Percentiles rank a stretch among this genome's conserved stretches.
Evolutionary conservation across 2,329 filamentous ascomycete species (phyloP).

Genomic region (Botrytis squamosa): DNA sequence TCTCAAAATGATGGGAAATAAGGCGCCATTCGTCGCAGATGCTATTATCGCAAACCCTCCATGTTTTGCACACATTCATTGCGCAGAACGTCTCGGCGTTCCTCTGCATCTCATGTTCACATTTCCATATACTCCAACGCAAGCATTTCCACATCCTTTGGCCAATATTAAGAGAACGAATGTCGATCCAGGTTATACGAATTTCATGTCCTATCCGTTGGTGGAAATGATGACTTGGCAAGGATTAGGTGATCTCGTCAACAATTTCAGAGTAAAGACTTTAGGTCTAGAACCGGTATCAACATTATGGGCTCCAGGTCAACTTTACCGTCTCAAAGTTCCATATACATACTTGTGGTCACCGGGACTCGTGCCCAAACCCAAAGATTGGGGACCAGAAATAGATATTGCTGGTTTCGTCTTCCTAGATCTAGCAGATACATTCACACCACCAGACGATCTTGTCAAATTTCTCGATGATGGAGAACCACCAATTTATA

Average conservation of each 20-base stretch:
- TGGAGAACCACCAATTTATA: constrained; percentile 65
- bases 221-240: constrained; percentile 92
- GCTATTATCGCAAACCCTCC: constrained; percentile 86
- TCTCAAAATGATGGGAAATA: constrained; percentile 62
- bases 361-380: constrained; percentile 64
- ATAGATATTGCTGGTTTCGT: constrained; percentile 78
- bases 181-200: constrained; percentile 69
- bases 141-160: constrained; percentile 69
- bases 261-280: constrained; percentile 68
- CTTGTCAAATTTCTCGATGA: constrained; percentile 55
- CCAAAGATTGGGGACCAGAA: constrained; percentile 64
- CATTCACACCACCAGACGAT: constrained; percentile 56
- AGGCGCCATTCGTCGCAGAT: constrained; percentile 64
- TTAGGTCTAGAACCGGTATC: constrained; percentile 71
- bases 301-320: constrained; percentile 73
- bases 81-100: constrained; percentile 74
- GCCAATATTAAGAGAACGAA: constrained; percentile 73
- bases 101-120: constrained; percentile 88
- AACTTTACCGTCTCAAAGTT: constrained; percentile 70
- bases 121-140: constrained; percentile 74
- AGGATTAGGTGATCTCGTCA: constrained; percentile 77
- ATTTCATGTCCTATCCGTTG: constrained; percentile 77
- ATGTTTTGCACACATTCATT: constrained; percentile 75
- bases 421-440: constrained; percentile 67
- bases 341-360: constrained; percentile 75